A percentile compares a stretch with the other conserved stretches of the same genome.
Conservation (phyloP, 495 filamentous ascomycete genomes). For the Letharia lupina region DNA sequence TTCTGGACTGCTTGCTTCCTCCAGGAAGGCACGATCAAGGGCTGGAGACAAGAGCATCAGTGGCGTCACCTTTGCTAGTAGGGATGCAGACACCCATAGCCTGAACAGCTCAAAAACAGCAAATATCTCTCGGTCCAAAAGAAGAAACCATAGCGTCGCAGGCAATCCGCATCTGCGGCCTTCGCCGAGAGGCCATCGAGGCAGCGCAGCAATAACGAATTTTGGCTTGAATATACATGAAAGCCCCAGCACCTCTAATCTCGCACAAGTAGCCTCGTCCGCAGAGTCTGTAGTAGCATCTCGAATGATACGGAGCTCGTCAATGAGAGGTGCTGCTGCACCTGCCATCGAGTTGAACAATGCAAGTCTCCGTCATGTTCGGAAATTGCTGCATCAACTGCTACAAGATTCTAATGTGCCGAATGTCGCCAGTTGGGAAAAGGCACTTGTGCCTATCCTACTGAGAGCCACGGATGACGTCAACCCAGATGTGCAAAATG, state of each 20-base stretch:
- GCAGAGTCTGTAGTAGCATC: constrained; percentile 41
- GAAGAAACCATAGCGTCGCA: constrained; percentile 68
- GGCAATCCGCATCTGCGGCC: constrained; percentile 59
- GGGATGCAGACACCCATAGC: constrained; percentile 53
- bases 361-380: constrained; percentile 81
- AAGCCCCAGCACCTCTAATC: constrained; percentile 19
- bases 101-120: constrained; percentile 50
- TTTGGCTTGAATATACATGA: constrained; percentile 20
- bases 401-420: constrained; percentile 67
- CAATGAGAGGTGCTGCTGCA: constrained; percentile 67
- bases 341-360: constrained; percentile 75
- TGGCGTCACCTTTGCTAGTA: constrained; percentile 51
- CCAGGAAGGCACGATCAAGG: constrained; percentile 64
- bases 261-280: constrained; percentile 27
- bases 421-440: constrained; percentile 74
- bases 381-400: constrained; percentile 73
- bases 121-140: constrained; percentile 47
- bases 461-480: constrained; percentile 90
- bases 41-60: constrained; percentile 60
- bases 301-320: constrained; percentile 69
- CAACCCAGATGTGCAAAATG: constrained; percentile 77
- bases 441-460: constrained; percentile 81
- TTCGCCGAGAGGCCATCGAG: constrained; percentile 53
- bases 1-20: constrained; percentile 49
- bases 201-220: constrained; percentile 23